phyloP scores from a whole-genome alignment of 805 yeast species.

The Clavispora santaluciae region DNA sequence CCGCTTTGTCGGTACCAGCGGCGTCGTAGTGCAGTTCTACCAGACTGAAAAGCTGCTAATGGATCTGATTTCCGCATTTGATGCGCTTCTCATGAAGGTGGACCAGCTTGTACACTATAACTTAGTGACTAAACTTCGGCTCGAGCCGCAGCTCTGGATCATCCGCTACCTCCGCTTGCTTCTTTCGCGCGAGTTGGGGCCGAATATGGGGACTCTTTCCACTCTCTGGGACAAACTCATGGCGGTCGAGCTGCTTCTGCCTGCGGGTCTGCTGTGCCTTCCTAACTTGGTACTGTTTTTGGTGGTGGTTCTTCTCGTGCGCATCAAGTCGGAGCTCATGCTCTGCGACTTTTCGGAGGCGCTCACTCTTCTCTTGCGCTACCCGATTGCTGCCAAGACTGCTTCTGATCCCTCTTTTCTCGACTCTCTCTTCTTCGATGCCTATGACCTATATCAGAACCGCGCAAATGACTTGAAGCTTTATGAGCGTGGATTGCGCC shows the following conservation, averaged over 20 bases:
- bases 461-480: conserved; percentile 34
- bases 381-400: conserved; percentile 33
- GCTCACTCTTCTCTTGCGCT: conserved; percentile 44
- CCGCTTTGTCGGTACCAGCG: conserved; percentile 37
- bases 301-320: conserved; percentile 40
- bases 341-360: conserved; percentile 51
- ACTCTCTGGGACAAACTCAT: conserved; percentile 49
- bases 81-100: conserved; percentile 43
- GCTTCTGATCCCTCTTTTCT: conserved; percentile 16
- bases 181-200: conserved; percentile 45
- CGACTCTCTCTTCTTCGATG: conserved; percentile 27
- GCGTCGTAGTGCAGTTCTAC: conserved; percentile 29
- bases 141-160: conserved; percentile 52
- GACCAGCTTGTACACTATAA: conserved; percentile 46
- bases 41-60: conserved; percentile 40
- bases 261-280: conserved; percentile 8
- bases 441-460: conserved; percentile 28
- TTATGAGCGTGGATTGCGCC: conserved; percentile 35
- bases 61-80: conserved; percentile 45
- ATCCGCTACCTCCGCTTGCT: conserved; percentile 47
- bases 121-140: conserved; percentile 36
- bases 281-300: conserved; percentile 39
- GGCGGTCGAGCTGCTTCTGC: conserved; percentile 11
- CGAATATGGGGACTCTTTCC: conserved; percentile 27
- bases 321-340: conserved; percentile 40